Conservation (phyloP, 1,139 yeast genomes). For the Geotrichum reessii region DNA sequence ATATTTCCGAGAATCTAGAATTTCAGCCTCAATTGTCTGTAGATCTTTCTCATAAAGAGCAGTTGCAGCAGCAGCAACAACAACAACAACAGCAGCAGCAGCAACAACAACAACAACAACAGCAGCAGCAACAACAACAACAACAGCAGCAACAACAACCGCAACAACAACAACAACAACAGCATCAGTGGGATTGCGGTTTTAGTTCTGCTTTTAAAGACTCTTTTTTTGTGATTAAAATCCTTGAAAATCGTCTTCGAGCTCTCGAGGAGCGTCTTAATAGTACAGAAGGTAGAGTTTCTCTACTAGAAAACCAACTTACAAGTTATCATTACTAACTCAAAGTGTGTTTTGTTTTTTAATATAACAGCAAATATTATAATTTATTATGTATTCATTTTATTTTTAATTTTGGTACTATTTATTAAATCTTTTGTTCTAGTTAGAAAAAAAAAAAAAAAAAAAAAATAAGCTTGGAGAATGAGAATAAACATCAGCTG, state of each 20-base stretch:
- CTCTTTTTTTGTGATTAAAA: background rate
- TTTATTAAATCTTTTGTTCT: too few species aligned
- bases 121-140: background rate
- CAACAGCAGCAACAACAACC: background rate
- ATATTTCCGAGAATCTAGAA: background rate
- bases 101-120: background rate
- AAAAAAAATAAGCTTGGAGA: too few species aligned
- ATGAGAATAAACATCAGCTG: too few species aligned
- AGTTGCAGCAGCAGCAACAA: too few species aligned
- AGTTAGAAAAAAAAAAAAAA: too few species aligned
- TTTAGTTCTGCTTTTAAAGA: slow-evolving; percentile 19
- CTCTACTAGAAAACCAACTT: slow-evolving; percentile 24
- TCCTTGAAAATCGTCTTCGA: slow-evolving; percentile 31
- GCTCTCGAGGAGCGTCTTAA: slow-evolving; percentile 33
- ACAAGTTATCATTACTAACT: background rate
- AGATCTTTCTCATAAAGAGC: background rate
- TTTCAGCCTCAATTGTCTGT: background rate
- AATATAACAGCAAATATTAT: background rate
- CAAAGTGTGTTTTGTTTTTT: background rate
- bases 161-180: background rate
- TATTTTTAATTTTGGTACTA: too few species aligned
- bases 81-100: background rate
- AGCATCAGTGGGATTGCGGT: slow-evolving; percentile 19
- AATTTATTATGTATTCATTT: background rate
- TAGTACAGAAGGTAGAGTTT: slow-evolving; percentile 31